Evolutionary conservation across 768 basidiomycete species (phyloP).

Genomic region (Podaxis mareebaensis): DNA sequence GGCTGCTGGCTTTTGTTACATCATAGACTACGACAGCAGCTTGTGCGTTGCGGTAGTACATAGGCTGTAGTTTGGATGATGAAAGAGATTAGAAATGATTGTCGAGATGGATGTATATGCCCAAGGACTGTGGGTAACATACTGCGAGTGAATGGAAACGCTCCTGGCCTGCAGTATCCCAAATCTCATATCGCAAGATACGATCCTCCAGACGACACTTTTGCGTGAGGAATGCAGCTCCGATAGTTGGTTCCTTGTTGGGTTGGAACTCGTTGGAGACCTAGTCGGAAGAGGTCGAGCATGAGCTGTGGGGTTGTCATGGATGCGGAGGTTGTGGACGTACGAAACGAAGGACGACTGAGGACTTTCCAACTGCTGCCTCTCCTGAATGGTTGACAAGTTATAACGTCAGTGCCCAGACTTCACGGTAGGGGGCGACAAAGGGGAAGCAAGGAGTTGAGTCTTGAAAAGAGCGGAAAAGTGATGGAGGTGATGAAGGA

Average conservation of each 20-base stretch:
- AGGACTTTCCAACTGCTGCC: constrained; percentile 98
- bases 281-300: constrained; percentile 36
- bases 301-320: constrained; percentile 13
- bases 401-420: constrained; percentile 19
- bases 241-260: constrained; percentile 99
- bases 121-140: constrained; percentile 32
- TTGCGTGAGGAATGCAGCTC: constrained; percentile 94
- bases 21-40: constrained; percentile 99
- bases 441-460: constrained; percentile 9
- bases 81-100: constrained; percentile 5
- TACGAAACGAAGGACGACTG: constrained; percentile 97
- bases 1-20: constrained; percentile 90
- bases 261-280: constrained; percentile 98
- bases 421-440: constrained; percentile 10
- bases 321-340: constrained; percentile 29
- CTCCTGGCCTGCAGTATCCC: constrained; percentile 96
- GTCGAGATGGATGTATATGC: too few species aligned
- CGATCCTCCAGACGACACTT: constrained; percentile 95
- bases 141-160: constrained; percentile 97
- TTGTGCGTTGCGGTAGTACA: constrained; percentile 99
- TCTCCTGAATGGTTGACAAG: constrained; percentile 61
- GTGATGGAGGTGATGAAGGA: not conserved
- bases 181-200: constrained; percentile 92
- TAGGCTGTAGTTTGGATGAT: constrained; percentile 58
- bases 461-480: constrained; percentile 6